Base-by-base conservation (phyloP, 345 rosid genomes). In the Tarenaya hassleriana region DNA sequence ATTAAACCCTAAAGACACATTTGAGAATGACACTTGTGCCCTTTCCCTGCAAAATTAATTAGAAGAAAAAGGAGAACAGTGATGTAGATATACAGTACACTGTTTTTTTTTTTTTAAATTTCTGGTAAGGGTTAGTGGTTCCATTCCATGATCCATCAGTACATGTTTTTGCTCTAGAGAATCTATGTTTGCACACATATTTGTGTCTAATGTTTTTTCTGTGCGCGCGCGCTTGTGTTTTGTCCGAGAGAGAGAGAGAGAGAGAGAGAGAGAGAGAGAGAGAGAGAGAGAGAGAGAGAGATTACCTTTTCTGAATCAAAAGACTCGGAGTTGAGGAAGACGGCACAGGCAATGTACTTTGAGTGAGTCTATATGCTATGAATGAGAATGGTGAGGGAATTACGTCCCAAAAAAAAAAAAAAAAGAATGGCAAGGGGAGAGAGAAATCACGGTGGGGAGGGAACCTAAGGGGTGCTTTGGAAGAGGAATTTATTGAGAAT, bases 241-340 rank as follows among this genome's bases (percentile, higher is more conserved):
- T 2, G 3, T 24, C 5, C 5, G 29, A 24, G 29, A 24, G 29
- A 49, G 56, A 32, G 67, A 69, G 58, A 66, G 66, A 63, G 60
- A 60, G 27, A 14, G 16, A n/a, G 29, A 11, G 34, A 0, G 19
- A 7, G 20, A 18, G 10, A 24, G 33, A 34, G 21, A 27, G 50
- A 43, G 56, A 41, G 19, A 37, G 11, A 9, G 52, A 53, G 32
- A 41, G 40, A 31, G 16, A 33, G 14, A 33, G 43, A 32, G 44
- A 50, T 56, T 69, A 66, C 75, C 75, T 70, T 65, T 66, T 40
- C 34, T 31, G 44, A 61, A 49, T 62, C 41, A 71, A 61, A 67
- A 53, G 65, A 62, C 50, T 61, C 54, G 58, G 72, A 58, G 69
- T 44, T 71, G 88, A 76, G 88, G 70, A 73, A 72, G 79, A 78